phyloP scores from a whole-genome alignment of 1,284 basidiomycete genomes.

The Nidula niveotomentosa region DNA sequence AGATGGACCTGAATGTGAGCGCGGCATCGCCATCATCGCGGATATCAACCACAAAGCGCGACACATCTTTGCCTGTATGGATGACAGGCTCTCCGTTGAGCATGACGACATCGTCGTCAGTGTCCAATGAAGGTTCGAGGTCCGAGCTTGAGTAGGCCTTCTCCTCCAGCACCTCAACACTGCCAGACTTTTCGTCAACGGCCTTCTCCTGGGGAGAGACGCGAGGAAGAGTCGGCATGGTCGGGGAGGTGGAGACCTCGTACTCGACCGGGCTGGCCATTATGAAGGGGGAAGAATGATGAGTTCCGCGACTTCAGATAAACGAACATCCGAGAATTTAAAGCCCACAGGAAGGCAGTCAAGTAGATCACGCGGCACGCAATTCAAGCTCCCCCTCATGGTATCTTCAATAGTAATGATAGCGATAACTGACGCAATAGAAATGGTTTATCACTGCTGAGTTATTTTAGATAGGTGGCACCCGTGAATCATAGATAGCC shows the following conservation, averaged over 20 bases:
- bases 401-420: neutral
- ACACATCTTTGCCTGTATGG: conserved; percentile 55
- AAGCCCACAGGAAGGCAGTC: neutral
- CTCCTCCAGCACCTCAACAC: conserved; percentile 25
- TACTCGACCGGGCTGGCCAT: neutral
- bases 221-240: neutral
- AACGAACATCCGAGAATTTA: neutral
- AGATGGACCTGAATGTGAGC: conserved; percentile 56
- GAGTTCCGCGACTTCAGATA: neutral
- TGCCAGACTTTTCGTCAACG: conserved; percentile 12
- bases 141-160: conserved; percentile 18
- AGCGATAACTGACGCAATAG: conserved; percentile 1
- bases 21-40: conserved; percentile 63
- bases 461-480: neutral
- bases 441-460: neutral
- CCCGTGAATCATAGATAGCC: neutral
- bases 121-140: conserved; percentile 13
- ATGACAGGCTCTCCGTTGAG: conserved; percentile 57
- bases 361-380: neutral
- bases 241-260: neutral
- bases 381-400: neutral
- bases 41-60: conserved; percentile 54
- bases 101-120: conserved; percentile 29
- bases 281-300: neutral
- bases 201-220: neutral